Base-by-base conservation (phyloP, 345 rosid genomes). In the Brassica napus region DNA sequence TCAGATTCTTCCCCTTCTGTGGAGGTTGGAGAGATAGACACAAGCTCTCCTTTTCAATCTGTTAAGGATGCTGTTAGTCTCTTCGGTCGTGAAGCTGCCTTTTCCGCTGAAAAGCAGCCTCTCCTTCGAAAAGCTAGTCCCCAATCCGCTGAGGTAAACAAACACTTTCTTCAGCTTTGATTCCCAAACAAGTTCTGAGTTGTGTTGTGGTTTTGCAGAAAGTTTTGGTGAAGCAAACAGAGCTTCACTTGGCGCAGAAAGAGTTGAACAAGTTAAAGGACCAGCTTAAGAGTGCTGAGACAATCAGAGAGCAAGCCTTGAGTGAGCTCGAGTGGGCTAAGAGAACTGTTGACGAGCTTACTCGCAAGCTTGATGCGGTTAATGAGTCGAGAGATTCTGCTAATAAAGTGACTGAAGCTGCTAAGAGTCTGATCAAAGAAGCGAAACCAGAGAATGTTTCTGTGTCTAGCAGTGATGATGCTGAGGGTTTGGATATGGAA, bases 11-110 rank as follows among this genome's bases (percentile, higher is more conserved):
- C 90, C 39, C 91, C 82, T 72, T 15, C 8, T 42, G 93, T 76
- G 73, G 97, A 89, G 88, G 95, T 94, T 83, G 98, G 98, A 6
- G 98, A 94, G 90, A 86, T 94, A 67, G 98, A 94, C 83, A 92
- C 98, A 34, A 94, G 97, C 11, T 91, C 98, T 72, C 98, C 98
- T 65, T 94, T 94, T 87, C 97, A 91, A 70, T 94, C 98, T 3
- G 98, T 94, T 71, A 94, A 92, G 85, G 96, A 94, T 89, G 98
- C 97, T 0, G 98, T 94, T 62, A 83, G 81, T 8, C 90, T 91
- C 14, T 94, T 94, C 18, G 98, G 97, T 49, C 57, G 18, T 28
- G 98, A 92, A 86, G 94, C 97, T 76, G 91, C 97, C 80, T 85
- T 87, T 75, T 92, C 96, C 0, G 91, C 97, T 75, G 97, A 90